These are phyloP conservation scores for Bromus sterilis DNA, from an alignment of 176 grass and related monocot species.

Conservation along the genomic window DNA sequence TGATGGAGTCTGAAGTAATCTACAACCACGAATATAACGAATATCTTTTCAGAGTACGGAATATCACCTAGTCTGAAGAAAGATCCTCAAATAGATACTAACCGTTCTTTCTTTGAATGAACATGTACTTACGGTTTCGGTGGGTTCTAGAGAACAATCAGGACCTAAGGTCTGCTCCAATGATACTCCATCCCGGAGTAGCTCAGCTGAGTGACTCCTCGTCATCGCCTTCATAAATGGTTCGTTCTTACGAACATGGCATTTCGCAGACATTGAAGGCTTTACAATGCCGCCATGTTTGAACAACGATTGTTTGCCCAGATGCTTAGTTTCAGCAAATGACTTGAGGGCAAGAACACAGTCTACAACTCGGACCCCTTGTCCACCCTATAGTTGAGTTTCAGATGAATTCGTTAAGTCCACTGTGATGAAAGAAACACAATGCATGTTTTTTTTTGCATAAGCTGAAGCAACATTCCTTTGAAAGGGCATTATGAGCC, in stretches of 20 bases:
- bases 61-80: not conserved
- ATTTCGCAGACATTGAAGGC: conserved; percentile 41
- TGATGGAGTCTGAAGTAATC: conserved; percentile 59
- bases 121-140: conserved; percentile 52
- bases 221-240: conserved; percentile 58
- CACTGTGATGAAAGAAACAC: not conserved
- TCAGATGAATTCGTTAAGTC: conserved; percentile 2
- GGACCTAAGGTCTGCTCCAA: conserved; percentile 47
- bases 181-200: conserved; percentile 36
- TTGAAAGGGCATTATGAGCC: conserved; percentile 5
- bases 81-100: not conserved
- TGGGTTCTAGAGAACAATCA: conserved; percentile 52
- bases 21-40: conserved; percentile 24
- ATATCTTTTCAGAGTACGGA: not conserved
- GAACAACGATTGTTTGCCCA: conserved; percentile 34
- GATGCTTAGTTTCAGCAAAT: conserved; percentile 49
- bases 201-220: conserved; percentile 62
- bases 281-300: conserved; percentile 56
- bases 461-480: not conserved
- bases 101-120: not conserved
- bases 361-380: conserved; percentile 70
- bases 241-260: conserved; percentile 66
- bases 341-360: conserved; percentile 81
- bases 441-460: not conserved
- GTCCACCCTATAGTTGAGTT: conserved; percentile 57